These are phyloP conservation scores for Pseudoturritis turrita DNA, from an alignment of 345 rosid species.

Conservation along the genomic window DNA sequence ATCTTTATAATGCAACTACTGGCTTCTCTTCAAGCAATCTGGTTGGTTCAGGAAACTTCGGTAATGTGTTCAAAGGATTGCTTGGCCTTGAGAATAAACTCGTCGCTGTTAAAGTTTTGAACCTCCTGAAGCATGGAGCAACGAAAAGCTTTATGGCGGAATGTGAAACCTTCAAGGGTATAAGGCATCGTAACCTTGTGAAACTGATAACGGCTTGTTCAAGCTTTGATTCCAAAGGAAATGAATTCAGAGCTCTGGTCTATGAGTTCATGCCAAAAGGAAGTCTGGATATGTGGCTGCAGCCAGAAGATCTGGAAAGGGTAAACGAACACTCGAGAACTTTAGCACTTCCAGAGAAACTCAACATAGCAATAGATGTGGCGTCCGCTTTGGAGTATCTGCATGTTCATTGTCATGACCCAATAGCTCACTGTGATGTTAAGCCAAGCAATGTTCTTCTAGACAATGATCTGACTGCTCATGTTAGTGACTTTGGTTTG, in stretches of 20 bases:
- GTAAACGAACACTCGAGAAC: background rate
- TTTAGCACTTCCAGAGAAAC: constrained; percentile 18
- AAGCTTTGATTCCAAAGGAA: constrained; percentile 20
- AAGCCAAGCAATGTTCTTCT: constrained; percentile 54
- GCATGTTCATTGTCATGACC: constrained; percentile 28
- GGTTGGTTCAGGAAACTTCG: constrained; percentile 31
- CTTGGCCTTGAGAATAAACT: background rate
- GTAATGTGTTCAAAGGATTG: constrained; percentile 25
- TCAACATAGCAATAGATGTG: constrained; percentile 36
- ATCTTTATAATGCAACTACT: constrained; percentile 21
- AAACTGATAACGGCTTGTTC: constrained; percentile 26
- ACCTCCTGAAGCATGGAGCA: constrained; percentile 27
- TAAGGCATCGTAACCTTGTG: constrained; percentile 33
- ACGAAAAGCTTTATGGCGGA: constrained; percentile 29
- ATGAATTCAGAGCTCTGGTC: constrained; percentile 32
- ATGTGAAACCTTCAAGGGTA: constrained; percentile 27
- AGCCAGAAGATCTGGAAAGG: constrained; percentile 8
- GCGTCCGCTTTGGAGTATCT: constrained; percentile 40
- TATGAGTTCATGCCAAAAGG: constrained; percentile 36
- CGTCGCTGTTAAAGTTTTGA: constrained; percentile 29
- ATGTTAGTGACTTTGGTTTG: constrained; percentile 46
- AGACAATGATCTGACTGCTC: constrained; percentile 35
- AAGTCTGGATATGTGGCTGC: constrained; percentile 35
- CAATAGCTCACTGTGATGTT: constrained; percentile 43
- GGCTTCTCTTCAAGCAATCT: constrained; percentile 32